phyloP scores from a whole-genome alignment of 306 rosid species.

The Acmispon strigosus region DNA sequence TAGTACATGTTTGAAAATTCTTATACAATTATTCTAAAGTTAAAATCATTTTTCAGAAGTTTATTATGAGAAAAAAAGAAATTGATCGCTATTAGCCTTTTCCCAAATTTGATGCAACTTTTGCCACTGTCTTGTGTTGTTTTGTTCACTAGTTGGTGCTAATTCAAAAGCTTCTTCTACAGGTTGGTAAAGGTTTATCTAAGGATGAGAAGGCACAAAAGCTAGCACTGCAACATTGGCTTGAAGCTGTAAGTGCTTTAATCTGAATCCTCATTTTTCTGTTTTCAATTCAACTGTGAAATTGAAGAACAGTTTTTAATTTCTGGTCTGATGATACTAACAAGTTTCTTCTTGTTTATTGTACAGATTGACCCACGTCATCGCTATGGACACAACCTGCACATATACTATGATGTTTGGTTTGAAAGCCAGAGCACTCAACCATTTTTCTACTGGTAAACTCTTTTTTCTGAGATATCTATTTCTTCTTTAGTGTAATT shows the following conservation, averaged over 20 bases:
- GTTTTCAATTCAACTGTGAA: neutral
- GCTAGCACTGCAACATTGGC: constrained; percentile 93
- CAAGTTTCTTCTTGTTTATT: neutral
- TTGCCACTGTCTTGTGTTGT: neutral
- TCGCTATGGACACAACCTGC: constrained; percentile 91
- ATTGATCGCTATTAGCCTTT: neutral
- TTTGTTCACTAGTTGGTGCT: constrained; percentile 1
- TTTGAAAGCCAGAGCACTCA: constrained; percentile 72
- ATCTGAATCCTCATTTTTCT: neutral
- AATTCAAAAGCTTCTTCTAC: neutral
- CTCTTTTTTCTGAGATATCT: neutral
- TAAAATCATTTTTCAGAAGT: too few relatives aligned
- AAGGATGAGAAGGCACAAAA: constrained; percentile 97
- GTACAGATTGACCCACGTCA: constrained; percentile 90
- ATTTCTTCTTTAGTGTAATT: neutral
- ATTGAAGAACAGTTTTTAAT: neutral
- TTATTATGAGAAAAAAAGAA: too few relatives aligned
- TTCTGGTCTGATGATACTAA: neutral
- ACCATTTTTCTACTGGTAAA: constrained; percentile 90
- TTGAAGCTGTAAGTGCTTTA: constrained; percentile 66
- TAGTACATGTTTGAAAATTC: too few relatives aligned
- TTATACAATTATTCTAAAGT: too few relatives aligned
- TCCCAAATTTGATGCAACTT: neutral
- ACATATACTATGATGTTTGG: constrained; percentile 79
- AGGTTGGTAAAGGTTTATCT: constrained; percentile 98